Evolutionary conservation across 1,284 basidiomycete species (phyloP), one percentile per base, ranked within the genome.

Genomic region (Porodaedalea pini): DNA sequence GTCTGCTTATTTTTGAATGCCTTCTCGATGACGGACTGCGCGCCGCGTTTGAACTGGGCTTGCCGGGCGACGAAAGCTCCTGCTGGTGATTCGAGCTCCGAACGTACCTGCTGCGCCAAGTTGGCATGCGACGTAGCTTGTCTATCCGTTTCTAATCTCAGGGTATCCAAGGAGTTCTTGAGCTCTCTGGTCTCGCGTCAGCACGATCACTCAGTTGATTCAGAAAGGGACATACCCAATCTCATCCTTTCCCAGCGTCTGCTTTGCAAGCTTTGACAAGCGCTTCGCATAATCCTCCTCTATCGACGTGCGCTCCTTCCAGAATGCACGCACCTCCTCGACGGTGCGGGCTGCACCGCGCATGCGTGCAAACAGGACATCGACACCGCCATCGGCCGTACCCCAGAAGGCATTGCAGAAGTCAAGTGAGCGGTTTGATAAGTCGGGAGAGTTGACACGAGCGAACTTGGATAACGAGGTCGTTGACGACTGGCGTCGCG

Each of bases 361-460:
- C 82, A 97, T 89, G 59, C 94, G 81, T 7, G 88, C 86, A 71
- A 94, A 89, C 47, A 99, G 76, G 48, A 94, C 91, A 65, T 97
- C 93, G 62, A 92, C 94, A 21, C 95, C 95, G 27, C 81, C 85
- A 74, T 97, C 94, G 41, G 79, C 82, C 27, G 80, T 67, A 4
- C 92, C 92, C 96, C 96, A 98, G 75, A 98, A 99, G 1, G 94
- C 85, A 71, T 99, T 99, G 73, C 95, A 98, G 73, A 95, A 98
- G 75, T 96, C 90, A 65, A 86, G 75, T 11, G 81, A 79, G 54
- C 78, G 75, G 57, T 71, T 68, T 40, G 73, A 70, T 21, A 75
- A 69, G 51, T 77, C 75, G 7, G 84, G 79, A 29, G 83, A 81
- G 40, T 73, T 73, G 41, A 76, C 73, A 50, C 83, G 76, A 45